Evolutionary conservation across 164 flowering plant genomes (phyloP), one percentile per base, ranked within the genome.

Genomic region (Dillenia suffruticosa): DNA sequence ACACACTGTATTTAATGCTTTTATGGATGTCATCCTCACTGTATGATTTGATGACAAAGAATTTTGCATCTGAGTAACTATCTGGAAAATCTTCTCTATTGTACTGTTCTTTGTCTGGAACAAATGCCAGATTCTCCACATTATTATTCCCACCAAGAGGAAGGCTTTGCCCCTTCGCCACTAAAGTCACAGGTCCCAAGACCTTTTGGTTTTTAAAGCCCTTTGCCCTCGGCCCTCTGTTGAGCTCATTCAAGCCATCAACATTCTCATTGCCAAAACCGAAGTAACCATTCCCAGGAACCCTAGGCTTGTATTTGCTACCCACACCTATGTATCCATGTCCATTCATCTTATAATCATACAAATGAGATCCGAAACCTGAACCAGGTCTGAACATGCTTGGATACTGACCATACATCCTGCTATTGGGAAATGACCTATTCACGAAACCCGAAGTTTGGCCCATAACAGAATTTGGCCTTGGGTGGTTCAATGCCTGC

Each of bases 1-100:
- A 91, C 2, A 87, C 87, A 73, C 72, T 83, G 58, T 91, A 91
- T 72, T 91, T 91, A 44, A 91, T 83, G 63, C 97, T 89, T 63
- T 87, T 87, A 69, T 91, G 97, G 32, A 92, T 83, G 79, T 92
- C 96, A 81, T 92, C 98, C 67, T 92, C 98, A 54, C 96, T 92
- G 59, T 90, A 92, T 0, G 98, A 92, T 72, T 92, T 92, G 12
- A 92, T 88, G 46, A 92, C 67, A 49, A 86, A 92, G 69, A 86
- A 86, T 62, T 83, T 90, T 0, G 96, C 95, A 71, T 86, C 82
- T 1, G 80, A 2, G 62, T 92, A 86, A n/a, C 77, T 76, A 51
- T 69, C 84, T 1, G 87, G 71, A 54, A 92, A 90, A 60, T 92
- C 98, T 58, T 75, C 70, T 22, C 24, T 54, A 65, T 90, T 90